phyloP scores from a whole-genome alignment of 1,284 basidiomycete species.

The Neolentinus lepideus region DNA sequence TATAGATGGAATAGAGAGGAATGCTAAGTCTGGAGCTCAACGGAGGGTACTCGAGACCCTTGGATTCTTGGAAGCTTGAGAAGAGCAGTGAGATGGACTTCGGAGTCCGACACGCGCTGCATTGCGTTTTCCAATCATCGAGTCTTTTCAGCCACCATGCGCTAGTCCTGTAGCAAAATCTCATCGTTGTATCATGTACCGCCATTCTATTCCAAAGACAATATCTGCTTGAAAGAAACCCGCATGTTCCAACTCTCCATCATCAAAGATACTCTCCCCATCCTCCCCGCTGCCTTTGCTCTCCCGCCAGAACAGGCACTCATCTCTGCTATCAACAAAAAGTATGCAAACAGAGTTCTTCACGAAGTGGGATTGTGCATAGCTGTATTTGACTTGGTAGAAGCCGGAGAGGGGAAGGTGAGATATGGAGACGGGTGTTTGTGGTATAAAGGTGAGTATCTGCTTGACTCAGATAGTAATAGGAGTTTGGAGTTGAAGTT shows the following conservation, averaged over 20 bases:
- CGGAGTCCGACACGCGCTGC: not conserved
- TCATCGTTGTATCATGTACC: too few relatives aligned
- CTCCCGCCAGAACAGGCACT: slow-evolving; percentile 67
- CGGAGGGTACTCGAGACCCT: too few relatives aligned
- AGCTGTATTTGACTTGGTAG: slow-evolving; percentile 80
- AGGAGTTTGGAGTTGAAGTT: not conserved
- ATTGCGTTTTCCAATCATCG: not conserved
- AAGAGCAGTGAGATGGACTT: too few relatives aligned
- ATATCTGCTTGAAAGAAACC: too few relatives aligned
- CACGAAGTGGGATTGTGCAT: slow-evolving; percentile 90
- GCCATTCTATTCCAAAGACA: too few relatives aligned
- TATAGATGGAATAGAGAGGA: too few relatives aligned
- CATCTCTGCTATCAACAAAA: slow-evolving; percentile 79
- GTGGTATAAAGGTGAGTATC: slow-evolving; percentile 81
- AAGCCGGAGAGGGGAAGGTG: slow-evolving; percentile 87
- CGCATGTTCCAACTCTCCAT: not conserved
- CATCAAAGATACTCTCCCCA: slow-evolving; percentile 58
- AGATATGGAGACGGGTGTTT: slow-evolving; percentile 92
- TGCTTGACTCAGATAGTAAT: not conserved
- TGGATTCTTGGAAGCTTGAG: too few relatives aligned
- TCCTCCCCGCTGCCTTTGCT: slow-evolving; percentile 73
- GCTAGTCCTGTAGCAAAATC: too few relatives aligned
- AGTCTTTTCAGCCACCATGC: not conserved
- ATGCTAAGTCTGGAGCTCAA: too few relatives aligned
- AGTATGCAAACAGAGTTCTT: slow-evolving; percentile 92